phyloP scores from a whole-genome alignment of 352 stramenopile species.

The Blastocystis sp. region DNA sequence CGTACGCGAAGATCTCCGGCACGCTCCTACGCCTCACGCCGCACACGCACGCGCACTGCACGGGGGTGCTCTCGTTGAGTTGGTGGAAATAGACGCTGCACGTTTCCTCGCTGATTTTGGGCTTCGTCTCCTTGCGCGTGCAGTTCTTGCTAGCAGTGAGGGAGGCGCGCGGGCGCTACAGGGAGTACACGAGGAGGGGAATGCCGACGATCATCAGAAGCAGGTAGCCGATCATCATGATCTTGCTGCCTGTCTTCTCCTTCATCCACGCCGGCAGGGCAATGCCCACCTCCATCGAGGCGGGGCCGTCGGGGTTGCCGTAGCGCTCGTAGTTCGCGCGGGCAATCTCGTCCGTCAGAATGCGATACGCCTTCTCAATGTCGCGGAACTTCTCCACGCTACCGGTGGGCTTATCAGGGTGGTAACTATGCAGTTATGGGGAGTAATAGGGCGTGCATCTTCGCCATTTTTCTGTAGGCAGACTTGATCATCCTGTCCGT shows the following conservation, averaged over 20 bases:
- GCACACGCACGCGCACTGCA: not conserved
- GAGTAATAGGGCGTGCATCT: constrained; percentile 9
- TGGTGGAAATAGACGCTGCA: constrained; percentile 12
- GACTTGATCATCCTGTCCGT: constrained; percentile 34
- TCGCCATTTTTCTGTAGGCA: constrained; percentile 54
- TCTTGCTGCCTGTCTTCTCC: constrained; percentile 10
- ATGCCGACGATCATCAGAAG: constrained; percentile 50
- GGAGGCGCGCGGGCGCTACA: not conserved
- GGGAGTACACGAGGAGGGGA: constrained; percentile 42
- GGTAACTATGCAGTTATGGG: constrained; percentile 11
- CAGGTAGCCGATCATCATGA: constrained; percentile 59
- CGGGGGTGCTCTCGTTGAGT: constrained; percentile 26
- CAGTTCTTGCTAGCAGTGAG: not conserved
- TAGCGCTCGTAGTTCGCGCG: constrained; percentile 56
- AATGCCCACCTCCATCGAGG: constrained; percentile 32
- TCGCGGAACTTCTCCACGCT: constrained; percentile 57
- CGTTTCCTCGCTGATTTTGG: constrained; percentile 50
- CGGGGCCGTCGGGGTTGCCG: constrained; percentile 56
- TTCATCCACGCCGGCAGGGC: constrained; percentile 42
- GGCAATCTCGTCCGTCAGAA: constrained; percentile 48
- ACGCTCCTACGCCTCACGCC: not conserved
- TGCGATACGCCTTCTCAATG: constrained; percentile 62
- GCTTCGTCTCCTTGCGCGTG: constrained; percentile 18
- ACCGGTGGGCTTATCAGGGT: constrained; percentile 60
- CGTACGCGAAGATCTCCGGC: constrained; percentile 38